Evolutionary conservation across 1,284 basidiomycete species (phyloP), one percentile per base, ranked within the genome.

Genomic region (Moesziomyces globuligerus): DNA sequence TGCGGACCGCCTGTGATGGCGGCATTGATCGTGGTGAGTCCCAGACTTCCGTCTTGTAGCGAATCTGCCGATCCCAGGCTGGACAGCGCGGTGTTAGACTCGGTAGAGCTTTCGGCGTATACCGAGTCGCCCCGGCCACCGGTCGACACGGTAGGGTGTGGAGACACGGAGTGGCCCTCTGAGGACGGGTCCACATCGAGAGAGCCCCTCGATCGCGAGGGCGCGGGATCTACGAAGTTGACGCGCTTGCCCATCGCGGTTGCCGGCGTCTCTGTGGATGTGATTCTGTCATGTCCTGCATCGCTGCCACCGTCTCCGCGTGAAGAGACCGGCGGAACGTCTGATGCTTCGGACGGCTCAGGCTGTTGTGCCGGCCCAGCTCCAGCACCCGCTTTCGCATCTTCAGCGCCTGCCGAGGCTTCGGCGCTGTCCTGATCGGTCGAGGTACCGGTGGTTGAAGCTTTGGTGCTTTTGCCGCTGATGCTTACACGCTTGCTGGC

Each of bases 71-170:
- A 72, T 0, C 65, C 64, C 2, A 72, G 51, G 41, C 70, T 72
- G 7, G 70, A 72, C 18, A 67, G 36, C 13, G 65, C 55, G 4
- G 54, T 57, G 37, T 72, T 72, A 36, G 70, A 68, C 29, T 68
- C 70, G 21, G 70, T 72, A 13, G 59, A 72, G 52, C 70, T 72
- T 20, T 68, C 70, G 2, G 70, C 59, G 24, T 72, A 72, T 4
- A 43, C 25, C 1, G 68, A 60, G 2, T 53, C 60, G 17, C 58
- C 47, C 26, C 36, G 57, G 11, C 28, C 34, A 0, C 47, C 25
- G 11, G 58, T 21, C 24, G 40, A 17, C 11, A 25, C 45, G 20
- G 25, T 28, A 18, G 58, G 52, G 18, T 24, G 53, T 13, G 65
- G 58, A 9, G 56, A 59, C 11, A 58, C 25, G 24, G 60, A 66